Evolutionary conservation across 164 flowering plant species (phyloP).

Genomic region (Brasenia schreberi): DNA sequence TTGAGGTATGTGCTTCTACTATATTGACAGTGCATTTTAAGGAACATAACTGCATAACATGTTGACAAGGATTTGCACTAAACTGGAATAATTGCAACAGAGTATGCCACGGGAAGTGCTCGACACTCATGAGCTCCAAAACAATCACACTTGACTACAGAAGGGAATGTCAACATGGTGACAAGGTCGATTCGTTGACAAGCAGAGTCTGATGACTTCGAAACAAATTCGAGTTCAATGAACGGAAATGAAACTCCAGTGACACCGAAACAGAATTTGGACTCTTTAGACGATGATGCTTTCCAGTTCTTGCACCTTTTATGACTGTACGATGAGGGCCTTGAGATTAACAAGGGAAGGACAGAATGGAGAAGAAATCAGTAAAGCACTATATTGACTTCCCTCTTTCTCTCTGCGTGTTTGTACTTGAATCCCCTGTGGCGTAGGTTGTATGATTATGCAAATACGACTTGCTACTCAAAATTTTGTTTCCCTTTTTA

Average conservation of each 20-base stretch:
- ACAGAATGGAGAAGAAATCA: conserved; percentile 87
- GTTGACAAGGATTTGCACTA: too few species aligned
- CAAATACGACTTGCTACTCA: not conserved
- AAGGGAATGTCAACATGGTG: conserved; percentile 83
- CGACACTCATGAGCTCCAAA: conserved; percentile 69
- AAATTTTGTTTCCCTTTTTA: too few species aligned
- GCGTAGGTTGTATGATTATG: not conserved
- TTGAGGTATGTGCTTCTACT: conserved; percentile 47
- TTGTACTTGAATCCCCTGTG: too few species aligned
- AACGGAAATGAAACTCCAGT: conserved; percentile 43
- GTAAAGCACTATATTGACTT: not conserved
- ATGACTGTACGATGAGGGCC: conserved; percentile 46
- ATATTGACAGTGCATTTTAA: too few species aligned
- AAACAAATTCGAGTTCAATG: conserved; percentile 13
- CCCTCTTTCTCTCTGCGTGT: not conserved
- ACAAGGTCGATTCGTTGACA: conserved; percentile 78
- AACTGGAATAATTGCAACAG: conserved; percentile 17
- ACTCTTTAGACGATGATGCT: conserved; percentile 5
- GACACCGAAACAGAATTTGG: too few species aligned
- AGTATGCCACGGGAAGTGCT: conserved; percentile 88
- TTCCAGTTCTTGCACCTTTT: conserved; percentile 57
- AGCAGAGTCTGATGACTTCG: conserved; percentile 29
- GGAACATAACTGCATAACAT: too few species aligned
- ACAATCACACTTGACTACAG: conserved; percentile 80
- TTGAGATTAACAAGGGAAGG: conserved; percentile 80